Evolutionary conservation across 2,329 filamentous ascomycete genomes (phyloP), one percentile per base, ranked within the genome.

Genomic region (Dichotomopilus funicola): DNA sequence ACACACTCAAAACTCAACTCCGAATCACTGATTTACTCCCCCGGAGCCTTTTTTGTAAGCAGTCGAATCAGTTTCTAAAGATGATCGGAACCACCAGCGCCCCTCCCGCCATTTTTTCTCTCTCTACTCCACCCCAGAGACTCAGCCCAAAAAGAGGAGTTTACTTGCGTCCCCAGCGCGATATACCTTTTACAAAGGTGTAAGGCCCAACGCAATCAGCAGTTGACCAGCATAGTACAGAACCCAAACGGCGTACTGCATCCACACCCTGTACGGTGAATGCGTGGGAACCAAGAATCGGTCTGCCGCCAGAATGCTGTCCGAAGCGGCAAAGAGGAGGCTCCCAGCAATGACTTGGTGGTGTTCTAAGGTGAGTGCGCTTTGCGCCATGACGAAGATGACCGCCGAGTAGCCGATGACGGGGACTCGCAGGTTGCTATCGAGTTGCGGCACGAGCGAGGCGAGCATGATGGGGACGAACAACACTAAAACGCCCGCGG

Each of bases 161-260:
- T 27, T 27, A 27, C 19, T 27, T 27, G 19, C 19, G 19, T 27
- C 19, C 19, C 19, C 19, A 27, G 19, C 19, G 19, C 19, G 19
- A 27, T 27, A 27, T 27, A 27, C 19, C 19, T 27, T 27, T 27
- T 27, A 27, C 10, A 42, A 12, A 12, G 40, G 40, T 12, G 13
- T 6, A 6, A 42, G 7, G 5, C 64, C 64, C 42, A 65, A 19
- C 1, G 63, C 60, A 50, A 72, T 71, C n/a, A 68, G 57, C 3
- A 67, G 41, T 58, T 72, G 71, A 1, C 69, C 71, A 9, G 49
- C 56, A 54, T 71, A 72, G 55, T 72, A 72, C 12, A 72, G 55
- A 1, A 62, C 43, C 71, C 71, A 72, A 27, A 72, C 70, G 0
- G 64, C 60, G 51, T 67, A 61, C 51, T 67, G 67, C 67, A 72